A percentile compares a stretch with the other conserved stretches of the same genome.
Evolutionary conservation across 2,329 filamentous ascomycete species (phyloP).

Genomic region (Paraphoma sp.): DNA sequence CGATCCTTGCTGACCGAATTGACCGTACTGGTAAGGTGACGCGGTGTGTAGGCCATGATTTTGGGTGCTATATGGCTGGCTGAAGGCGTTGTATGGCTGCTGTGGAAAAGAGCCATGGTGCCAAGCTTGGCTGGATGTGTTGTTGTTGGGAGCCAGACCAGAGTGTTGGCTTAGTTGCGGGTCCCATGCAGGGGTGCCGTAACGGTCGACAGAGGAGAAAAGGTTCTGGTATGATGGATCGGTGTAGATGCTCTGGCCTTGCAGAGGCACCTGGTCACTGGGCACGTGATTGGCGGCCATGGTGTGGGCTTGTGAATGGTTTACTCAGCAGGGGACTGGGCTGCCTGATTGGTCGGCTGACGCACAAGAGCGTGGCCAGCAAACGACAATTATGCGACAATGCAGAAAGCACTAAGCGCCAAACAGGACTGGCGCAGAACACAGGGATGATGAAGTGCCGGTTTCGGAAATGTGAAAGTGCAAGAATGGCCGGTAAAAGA

Average conservation of each 20-base stretch:
- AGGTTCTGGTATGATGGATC: slow-evolving; percentile 39
- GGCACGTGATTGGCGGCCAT: slow-evolving; percentile 50
- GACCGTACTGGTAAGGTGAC: slow-evolving; percentile 43
- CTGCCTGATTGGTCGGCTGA: slow-evolving; percentile 23
- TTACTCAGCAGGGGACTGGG: slow-evolving; percentile 7
- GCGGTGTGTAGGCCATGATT: slow-evolving; percentile 32
- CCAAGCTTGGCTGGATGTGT: slow-evolving; percentile 30
- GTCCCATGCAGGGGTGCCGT: slow-evolving; percentile 38
- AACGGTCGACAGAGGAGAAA: slow-evolving; percentile 39
- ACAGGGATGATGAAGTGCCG: slow-evolving; percentile 35
- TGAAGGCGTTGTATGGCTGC: slow-evolving; percentile 29
- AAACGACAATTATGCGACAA: slow-evolving; percentile 38
- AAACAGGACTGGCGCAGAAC: slow-evolving; percentile 37
- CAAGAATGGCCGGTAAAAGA: slow-evolving; percentile 42
- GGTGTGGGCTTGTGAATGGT: slow-evolving; percentile 9
- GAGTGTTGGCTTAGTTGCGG: slow-evolving; percentile 35
- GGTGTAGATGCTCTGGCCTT: slow-evolving; percentile 42
- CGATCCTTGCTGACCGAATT: slow-evolving; percentile 33
- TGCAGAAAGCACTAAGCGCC: slow-evolving; percentile 41
- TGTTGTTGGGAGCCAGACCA: slow-evolving; percentile 21
- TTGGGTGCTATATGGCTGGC: slow-evolving; percentile 32
- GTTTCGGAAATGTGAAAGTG: slow-evolving; percentile 25
- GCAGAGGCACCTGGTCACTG: slow-evolving; percentile 38
- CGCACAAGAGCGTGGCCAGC: slow-evolving; percentile 28
- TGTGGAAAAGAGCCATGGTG: slow-evolving; percentile 35